Percentiles rank a stretch among this genome's conserved stretches.
Conservation (phyloP, 2,329 filamentous ascomycete genomes). For the Pyrenophora tritici-repentis region DNA sequence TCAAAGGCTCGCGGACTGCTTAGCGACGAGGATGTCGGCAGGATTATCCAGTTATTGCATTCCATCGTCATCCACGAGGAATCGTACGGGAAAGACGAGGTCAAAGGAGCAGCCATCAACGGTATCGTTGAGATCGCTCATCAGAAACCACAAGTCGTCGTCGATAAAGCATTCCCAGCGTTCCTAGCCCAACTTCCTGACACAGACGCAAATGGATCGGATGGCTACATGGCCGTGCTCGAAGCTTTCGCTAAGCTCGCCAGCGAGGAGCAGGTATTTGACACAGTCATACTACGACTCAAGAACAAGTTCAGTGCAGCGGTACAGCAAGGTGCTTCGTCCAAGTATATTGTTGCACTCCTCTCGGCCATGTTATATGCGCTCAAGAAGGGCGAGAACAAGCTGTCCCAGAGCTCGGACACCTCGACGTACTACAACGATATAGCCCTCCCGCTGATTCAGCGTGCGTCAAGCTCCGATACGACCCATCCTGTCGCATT, state of each 20-base stretch:
- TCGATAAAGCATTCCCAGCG: constrained; percentile 68
- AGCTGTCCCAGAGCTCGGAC: constrained; percentile 52
- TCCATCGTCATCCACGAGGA: constrained; percentile 65
- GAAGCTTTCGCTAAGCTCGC: constrained; percentile 69
- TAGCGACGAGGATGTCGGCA: constrained; percentile 48
- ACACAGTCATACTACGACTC: constrained; percentile 65
- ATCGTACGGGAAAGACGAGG: constrained; percentile 59
- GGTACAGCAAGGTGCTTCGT: constrained; percentile 57
- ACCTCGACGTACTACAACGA: constrained; percentile 53
- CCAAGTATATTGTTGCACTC: constrained; percentile 63
- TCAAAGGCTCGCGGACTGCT: constrained; percentile 49
- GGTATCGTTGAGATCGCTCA: constrained; percentile 65
- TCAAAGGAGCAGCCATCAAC: constrained; percentile 63
- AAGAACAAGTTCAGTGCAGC: constrained; percentile 66
- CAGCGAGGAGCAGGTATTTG: constrained; percentile 65
- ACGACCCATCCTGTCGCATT: constrained; percentile 40
- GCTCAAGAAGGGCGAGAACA: constrained; percentile 60
- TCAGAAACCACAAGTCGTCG: constrained; percentile 65
- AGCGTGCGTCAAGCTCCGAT: constrained; percentile 43
- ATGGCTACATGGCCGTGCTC: constrained; percentile 60
- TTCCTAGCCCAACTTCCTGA: constrained; percentile 69
- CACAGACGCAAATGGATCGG: constrained; percentile 53
- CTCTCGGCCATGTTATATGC: constrained; percentile 66
- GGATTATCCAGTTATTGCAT: constrained; percentile 65
- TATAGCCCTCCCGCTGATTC: constrained; percentile 51